Base-by-base conservation (phyloP, 2,329 filamentous ascomycete species). In the Fusarium musae region DNA sequence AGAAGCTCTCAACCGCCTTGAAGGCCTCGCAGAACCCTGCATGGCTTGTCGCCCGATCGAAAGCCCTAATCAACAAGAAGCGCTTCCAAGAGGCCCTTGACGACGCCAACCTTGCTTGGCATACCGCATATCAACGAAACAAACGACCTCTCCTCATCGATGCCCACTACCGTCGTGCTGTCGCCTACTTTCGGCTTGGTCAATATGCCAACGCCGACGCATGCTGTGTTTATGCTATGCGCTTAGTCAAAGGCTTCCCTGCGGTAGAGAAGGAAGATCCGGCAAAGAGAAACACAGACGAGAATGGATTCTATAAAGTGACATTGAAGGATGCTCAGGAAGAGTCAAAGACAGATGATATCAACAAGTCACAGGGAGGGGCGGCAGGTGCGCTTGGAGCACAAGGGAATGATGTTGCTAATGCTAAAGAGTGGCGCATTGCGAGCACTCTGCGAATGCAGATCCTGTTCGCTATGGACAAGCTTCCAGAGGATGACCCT, bases 41-140 rank as follows among this genome's bases (percentile, higher is more conserved):
- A 54, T 98, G 96, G 89, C 92, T 96, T 70, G 89, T 96, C 71
- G 91, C 93, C 74, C 93, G 96, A 26, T 93, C 94, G 9, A 94
- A 91, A 46, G 94, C 94, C 43, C 92, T 95, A 79, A 88, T 93
- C 56, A 89, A 93, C 66, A 85, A 88, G 5, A 85, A 86, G 73
- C 85, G 90, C 57, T 87, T 89, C 63, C 85, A 89, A 5, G 86
- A 88, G 28, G 93, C 94, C 2, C 88, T 96, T 49, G 85, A 84
- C 43, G 93, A 95, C 81, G 91, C 92, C 42, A 90, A 94, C 70
- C 86, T 87, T 53, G 93, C 91, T 6, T 87, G 93, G 59, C 83
- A 87, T 42, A 83, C 87, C 8, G 92, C 91, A 6, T 84, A 84
- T 32, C 87, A 92, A 70, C 92, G 96, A 44, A 93, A 89, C 37